These are phyloP conservation scores for Abrus precatorius DNA, from an alignment of 306 rosid genomes.

Conservation along the genomic window DNA sequence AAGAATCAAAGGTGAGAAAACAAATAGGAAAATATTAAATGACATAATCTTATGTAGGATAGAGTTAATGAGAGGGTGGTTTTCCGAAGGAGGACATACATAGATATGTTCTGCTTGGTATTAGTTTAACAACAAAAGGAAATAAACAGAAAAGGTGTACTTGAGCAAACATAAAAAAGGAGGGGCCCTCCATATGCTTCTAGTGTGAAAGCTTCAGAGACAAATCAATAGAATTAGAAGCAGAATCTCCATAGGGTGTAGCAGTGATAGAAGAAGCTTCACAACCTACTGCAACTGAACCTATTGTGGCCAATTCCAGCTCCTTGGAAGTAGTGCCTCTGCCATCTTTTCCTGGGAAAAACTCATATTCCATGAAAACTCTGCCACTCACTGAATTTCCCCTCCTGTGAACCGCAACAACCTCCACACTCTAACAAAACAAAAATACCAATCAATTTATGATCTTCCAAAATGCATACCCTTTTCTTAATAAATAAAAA, in stretches of 20 bases:
- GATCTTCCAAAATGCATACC: background rate
- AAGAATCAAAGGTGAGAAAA: background rate
- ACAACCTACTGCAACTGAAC: slow-evolving; percentile 52
- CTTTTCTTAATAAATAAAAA: background rate
- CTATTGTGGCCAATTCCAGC: slow-evolving; percentile 49
- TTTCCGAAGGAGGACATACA: slow-evolving; percentile 51
- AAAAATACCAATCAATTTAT: background rate
- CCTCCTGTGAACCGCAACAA: slow-evolving; percentile 79
- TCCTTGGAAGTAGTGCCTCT: slow-evolving; percentile 63
- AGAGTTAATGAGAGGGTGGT: background rate
- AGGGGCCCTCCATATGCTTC: slow-evolving; percentile 41
- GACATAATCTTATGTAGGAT: slow-evolving; percentile 39
- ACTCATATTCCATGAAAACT: slow-evolving; percentile 82
- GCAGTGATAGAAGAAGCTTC: slow-evolving; percentile 57
- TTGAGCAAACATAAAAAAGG: slow-evolving; percentile 17
- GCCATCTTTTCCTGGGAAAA: slow-evolving; percentile 65
- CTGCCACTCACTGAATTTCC: slow-evolving; percentile 53
- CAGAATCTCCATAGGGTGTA: slow-evolving; percentile 52
- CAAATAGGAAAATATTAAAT: slow-evolving; percentile 14
- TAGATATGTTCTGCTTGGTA: slow-evolving; percentile 21
- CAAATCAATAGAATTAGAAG: slow-evolving; percentile 72
- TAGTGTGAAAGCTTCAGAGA: slow-evolving; percentile 82
- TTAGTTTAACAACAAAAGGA: slow-evolving; percentile 49
- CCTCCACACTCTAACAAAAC: slow-evolving; percentile 64
- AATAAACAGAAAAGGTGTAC: slow-evolving; percentile 52